Evolutionary conservation across 495 filamentous ascomycete genomes (phyloP).

Genomic region (Parathielavia appendiculata): DNA sequence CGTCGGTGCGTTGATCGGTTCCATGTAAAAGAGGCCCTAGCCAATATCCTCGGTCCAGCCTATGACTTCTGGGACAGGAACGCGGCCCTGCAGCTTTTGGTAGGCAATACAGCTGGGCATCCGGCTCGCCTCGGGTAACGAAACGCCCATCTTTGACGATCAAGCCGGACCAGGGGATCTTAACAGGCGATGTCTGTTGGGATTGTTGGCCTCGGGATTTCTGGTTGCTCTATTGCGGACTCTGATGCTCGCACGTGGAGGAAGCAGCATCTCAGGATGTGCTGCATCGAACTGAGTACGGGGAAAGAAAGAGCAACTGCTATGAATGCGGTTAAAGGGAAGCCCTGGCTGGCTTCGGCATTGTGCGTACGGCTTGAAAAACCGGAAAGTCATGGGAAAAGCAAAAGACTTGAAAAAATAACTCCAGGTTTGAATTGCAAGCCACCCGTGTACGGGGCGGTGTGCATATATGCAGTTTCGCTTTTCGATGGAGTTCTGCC

Average conservation of each 20-base stretch:
- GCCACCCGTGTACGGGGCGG: too few relatives aligned
- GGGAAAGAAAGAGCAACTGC: neutral
- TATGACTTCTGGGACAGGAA: conserved; percentile 7
- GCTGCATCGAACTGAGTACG: neutral
- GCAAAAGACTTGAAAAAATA: too few relatives aligned
- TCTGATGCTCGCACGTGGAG: conserved; percentile 2
- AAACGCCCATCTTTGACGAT: neutral
- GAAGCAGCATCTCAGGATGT: neutral
- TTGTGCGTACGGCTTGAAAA: too few relatives aligned
- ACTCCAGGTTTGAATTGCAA: too few relatives aligned
- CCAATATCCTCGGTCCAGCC: conserved; percentile 18
- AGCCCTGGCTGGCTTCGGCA: too few relatives aligned
- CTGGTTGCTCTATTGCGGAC: neutral
- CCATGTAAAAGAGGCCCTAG: conserved; percentile 31
- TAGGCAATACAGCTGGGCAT: neutral
- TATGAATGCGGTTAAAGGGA: too few relatives aligned
- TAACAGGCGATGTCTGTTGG: neutral
- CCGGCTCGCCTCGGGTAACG: conserved; percentile 2
- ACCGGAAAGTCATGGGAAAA: too few relatives aligned
- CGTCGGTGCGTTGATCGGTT: conserved; percentile 22
- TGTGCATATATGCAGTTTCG: too few relatives aligned
- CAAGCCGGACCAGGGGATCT: neutral
- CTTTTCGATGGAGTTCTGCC: too few relatives aligned
- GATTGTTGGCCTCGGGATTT: neutral
- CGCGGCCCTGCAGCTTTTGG: neutral